Percentiles rank a stretch among this genome's conserved stretches.
These are phyloP conservation scores for Podaxis sp. DNA, from an alignment of 768 basidiomycete genomes.

Conservation along the genomic window DNA sequence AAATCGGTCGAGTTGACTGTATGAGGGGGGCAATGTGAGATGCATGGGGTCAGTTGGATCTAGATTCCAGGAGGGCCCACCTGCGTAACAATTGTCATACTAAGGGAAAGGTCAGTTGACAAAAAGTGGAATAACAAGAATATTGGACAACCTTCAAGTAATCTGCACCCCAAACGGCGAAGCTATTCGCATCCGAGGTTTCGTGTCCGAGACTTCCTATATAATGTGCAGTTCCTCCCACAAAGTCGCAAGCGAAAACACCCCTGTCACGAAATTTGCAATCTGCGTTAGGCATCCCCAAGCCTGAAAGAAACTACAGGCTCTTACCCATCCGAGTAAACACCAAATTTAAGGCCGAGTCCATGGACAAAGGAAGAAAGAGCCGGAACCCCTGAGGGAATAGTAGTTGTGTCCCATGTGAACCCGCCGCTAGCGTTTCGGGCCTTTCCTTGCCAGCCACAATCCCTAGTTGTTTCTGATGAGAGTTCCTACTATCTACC, in stretches of 20 bases:
- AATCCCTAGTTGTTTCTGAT: conserved; percentile 28
- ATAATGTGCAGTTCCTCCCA: conserved; percentile 39
- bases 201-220: conserved; percentile 44
- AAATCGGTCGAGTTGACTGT: conserved; percentile 38
- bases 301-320: background rate
- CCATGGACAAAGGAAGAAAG: conserved; percentile 32
- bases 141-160: conserved; percentile 31
- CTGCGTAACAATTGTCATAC: conserved; percentile 50
- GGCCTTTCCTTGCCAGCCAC: conserved; percentile 44
- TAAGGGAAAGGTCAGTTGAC: conserved; percentile 13
- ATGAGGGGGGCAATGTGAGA: background rate
- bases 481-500: background rate
- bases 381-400: conserved; percentile 35
- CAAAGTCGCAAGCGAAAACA: conserved; percentile 39
- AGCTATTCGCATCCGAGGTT: conserved; percentile 40
- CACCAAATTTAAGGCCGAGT: conserved; percentile 57
- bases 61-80: conserved; percentile 14
- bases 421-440: conserved; percentile 36
- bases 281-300: background rate
- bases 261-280: conserved; percentile 24
- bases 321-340: conserved; percentile 46
- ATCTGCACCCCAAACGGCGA: conserved; percentile 46
- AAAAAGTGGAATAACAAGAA: background rate
- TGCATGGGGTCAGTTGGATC: background rate
- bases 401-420: conserved; percentile 37